phyloP scores from a whole-genome alignment of 768 basidiomycete genomes.

The Mycena rosella region DNA sequence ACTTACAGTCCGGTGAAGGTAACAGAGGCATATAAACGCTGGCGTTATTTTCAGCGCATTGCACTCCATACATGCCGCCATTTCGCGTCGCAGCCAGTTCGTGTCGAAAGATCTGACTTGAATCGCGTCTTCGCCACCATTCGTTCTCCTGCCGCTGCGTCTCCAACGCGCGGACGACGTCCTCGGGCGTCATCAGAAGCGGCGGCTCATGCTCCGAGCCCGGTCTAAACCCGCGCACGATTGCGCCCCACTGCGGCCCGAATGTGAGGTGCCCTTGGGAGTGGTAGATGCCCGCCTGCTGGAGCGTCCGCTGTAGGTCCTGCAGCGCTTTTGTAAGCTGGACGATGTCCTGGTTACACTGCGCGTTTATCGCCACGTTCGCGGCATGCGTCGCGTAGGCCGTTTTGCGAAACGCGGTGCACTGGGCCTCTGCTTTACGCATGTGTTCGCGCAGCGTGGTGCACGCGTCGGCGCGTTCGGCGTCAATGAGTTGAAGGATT shows the following conservation, averaged over 20 bases:
- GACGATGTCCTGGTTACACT: background rate
- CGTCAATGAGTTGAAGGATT: slow-evolving; percentile 11
- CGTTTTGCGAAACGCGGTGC: slow-evolving; percentile 10
- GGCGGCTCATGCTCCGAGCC: background rate
- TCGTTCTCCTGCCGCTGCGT: background rate
- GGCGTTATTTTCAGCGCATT: background rate
- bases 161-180: background rate
- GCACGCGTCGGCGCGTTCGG: slow-evolving; percentile 23
- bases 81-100: too few species aligned
- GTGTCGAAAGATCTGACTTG: slow-evolving; percentile 1
- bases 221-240: slow-evolving; percentile 5
- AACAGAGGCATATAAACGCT: background rate
- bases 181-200: slow-evolving; percentile 3
- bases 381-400: background rate
- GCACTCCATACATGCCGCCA: background rate
- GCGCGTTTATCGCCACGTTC: slow-evolving; percentile 7
- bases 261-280: slow-evolving; percentile 20
- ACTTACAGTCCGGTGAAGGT: background rate
- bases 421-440: background rate
- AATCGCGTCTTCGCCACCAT: background rate
- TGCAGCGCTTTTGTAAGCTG: background rate
- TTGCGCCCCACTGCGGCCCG: slow-evolving; percentile 18
- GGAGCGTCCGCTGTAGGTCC: slow-evolving; percentile 5
- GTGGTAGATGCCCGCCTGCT: slow-evolving; percentile 19
- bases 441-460: slow-evolving; percentile 7